Evolutionary conservation across 2,329 filamentous ascomycete species (phyloP), one percentile per base, ranked within the genome.

Genomic region (Xylariaceae sp.): DNA sequence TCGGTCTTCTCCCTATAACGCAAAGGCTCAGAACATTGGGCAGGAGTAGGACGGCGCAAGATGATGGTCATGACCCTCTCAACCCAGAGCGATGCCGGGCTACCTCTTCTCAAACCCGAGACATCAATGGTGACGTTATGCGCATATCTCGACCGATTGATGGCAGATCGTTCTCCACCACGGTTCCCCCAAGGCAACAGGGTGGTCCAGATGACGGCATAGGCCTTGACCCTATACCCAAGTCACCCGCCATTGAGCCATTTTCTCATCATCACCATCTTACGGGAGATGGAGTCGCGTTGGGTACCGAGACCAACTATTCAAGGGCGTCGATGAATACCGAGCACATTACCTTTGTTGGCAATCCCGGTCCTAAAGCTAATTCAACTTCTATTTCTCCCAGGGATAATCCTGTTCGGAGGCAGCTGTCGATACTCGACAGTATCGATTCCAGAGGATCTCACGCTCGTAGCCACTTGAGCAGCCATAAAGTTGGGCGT

Each of bases 401-500:
- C 20, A 62, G 52, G 20, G 46, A 57, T 6, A 51, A 46, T 41
- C 50, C 57, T 20, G 20, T 54, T 21, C 62, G 60, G 26, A 63
- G 66, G 44, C 56, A 65, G 7, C 20, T 51, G 16, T 43, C 59
- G 6, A n/a, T n/a, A n/a, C n/a, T n/a, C n/a, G n/a, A n/a, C n/a
- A 61, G 45, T 16, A 41, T 54, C 1, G 44, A 47, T 21, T 41
- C 51, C 44, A 52, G 55, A 44, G 37, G n/a, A 16, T 19, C 40
- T 20, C 21, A 20, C 50, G 21, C 23, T 32, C 68, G 66, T 18
- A 66, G 68, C 41, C 73, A 78, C 42, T 63, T 78, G 37, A 67
- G 69, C 32, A 65, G 69, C 6, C 69, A 73, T 50, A 72, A 75
- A 5, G 73, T 79, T 1, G 78, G 66, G 9, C 62, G 66, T 26